These are phyloP conservation scores for Cornus kousa DNA, from an alignment of 148 eudicot genomes.

Conservation along the genomic window DNA sequence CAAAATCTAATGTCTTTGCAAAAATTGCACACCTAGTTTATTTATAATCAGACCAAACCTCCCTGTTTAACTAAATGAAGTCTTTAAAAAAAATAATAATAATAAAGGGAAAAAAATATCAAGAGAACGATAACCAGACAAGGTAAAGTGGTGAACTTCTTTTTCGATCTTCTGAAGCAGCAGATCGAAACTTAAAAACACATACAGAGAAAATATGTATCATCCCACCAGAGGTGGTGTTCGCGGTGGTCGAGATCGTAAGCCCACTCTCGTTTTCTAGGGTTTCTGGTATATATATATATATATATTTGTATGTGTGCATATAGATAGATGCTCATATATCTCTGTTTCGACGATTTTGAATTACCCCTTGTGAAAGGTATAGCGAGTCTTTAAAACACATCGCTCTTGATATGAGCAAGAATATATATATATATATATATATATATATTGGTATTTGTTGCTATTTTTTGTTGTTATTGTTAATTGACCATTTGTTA, in stretches of 20 bases:
- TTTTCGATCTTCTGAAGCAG: neutral
- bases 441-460: too few relatives aligned
- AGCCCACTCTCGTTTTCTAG: slow-evolving; percentile 24
- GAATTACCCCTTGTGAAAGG: neutral
- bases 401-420: neutral
- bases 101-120: neutral
- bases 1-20: too few relatives aligned
- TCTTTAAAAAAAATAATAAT: too few relatives aligned
- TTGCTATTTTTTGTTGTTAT: too few relatives aligned
- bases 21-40: too few relatives aligned
- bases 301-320: too few relatives aligned
- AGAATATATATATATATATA: neutral
- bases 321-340: too few relatives aligned
- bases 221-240: slow-evolving; percentile 95
- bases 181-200: neutral
- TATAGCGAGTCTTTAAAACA: neutral
- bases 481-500: too few relatives aligned
- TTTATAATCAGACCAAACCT: too few relatives aligned
- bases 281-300: slow-evolving; percentile 13
- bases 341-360: neutral
- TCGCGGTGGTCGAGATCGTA: slow-evolving; percentile 99
- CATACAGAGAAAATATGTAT: slow-evolving; percentile 46
- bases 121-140: neutral
- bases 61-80: too few relatives aligned
- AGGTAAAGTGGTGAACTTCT: too few relatives aligned